A percentile compares a stretch with the other conserved stretches of the same genome.
phyloP scores from a whole-genome alignment of 129 eudicot genomes.

The Mikania micrantha region DNA sequence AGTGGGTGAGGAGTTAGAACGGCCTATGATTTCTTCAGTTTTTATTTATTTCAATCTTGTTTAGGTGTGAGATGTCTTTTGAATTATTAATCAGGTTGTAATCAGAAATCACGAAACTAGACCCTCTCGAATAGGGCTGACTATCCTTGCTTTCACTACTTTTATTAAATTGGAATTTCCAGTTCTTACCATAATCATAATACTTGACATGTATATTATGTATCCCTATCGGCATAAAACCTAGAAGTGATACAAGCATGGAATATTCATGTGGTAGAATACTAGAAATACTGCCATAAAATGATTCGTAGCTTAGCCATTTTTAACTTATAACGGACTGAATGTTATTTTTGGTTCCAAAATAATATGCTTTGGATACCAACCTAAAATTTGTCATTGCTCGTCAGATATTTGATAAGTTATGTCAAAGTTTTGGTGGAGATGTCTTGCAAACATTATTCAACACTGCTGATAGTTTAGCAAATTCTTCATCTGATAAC shows the following conservation, averaged over 20 bases:
- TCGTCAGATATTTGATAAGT: conserved; percentile 88
- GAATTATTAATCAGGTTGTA: no score
- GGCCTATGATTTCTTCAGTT: no score
- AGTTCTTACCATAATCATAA: no score
- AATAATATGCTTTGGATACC: not conserved
- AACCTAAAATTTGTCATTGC: conserved; percentile 8
- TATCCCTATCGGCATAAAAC: not conserved
- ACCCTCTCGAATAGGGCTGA: no score
- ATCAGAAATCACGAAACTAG: no score
- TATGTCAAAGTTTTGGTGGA: conserved; percentile 94
- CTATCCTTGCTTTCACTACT: no score
- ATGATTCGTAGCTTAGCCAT: conserved; percentile 15
- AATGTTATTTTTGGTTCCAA: conserved; percentile 4
- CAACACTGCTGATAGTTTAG: conserved; percentile 74
- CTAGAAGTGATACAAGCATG: not conserved
- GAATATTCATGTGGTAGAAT: not conserved
- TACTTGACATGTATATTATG: not conserved
- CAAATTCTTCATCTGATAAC: conserved; percentile 60
- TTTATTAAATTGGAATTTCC: no score
- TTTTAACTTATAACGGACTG: conserved; percentile 1
- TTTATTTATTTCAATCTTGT: no score
- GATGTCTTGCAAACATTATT: conserved; percentile 90
- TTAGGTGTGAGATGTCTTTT: no score
- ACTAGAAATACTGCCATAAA: not conserved
- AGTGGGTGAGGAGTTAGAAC: no score